These are phyloP conservation scores for Pisolithus tinctorius DNA, from an alignment of 768 basidiomycete genomes.

Conservation along the genomic window DNA sequence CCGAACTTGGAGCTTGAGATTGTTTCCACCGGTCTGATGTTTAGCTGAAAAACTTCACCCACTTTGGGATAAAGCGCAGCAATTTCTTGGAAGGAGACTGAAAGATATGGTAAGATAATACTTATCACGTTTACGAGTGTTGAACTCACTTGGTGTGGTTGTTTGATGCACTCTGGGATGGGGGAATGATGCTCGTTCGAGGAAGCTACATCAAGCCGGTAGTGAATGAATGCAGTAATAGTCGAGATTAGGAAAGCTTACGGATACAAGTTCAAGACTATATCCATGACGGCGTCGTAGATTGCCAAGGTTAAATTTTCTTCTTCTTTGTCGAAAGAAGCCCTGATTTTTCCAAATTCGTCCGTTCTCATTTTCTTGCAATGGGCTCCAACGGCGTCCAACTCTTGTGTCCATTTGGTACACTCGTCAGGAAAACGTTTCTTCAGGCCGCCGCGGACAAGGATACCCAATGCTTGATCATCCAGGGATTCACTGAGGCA, in stretches of 20 bases:
- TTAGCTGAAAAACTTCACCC: neutral
- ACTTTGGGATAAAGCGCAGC: conserved; percentile 11
- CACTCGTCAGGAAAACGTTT: conserved; percentile 20
- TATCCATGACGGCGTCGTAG: conserved; percentile 20
- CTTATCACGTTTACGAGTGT: neutral
- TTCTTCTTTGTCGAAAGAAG: conserved; percentile 4
- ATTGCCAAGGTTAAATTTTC: conserved; percentile 7
- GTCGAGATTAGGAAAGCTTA: conserved; percentile 7
- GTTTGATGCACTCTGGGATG: neutral
- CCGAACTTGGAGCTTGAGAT: neutral
- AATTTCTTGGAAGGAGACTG: conserved; percentile 9
- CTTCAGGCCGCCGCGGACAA: conserved; percentile 24
- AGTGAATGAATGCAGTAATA: neutral
- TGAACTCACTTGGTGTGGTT: conserved; percentile 1
- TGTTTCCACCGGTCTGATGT: too few species aligned
- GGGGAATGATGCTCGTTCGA: conserved; percentile 11
- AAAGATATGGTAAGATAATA: neutral
- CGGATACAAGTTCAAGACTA: conserved; percentile 18
- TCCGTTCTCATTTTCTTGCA: neutral
- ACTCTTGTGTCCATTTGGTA: conserved; percentile 16
- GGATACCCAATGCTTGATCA: conserved; percentile 19
- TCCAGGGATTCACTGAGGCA: conserved; percentile 16
- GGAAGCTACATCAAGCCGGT: conserved; percentile 6
- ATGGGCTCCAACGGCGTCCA: neutral
- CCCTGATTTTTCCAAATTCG: neutral